Percentiles rank a stretch among this genome's conserved stretches.
Conservation (phyloP, 139 green algal genomes). For the Tetraselmis striata region DNA sequence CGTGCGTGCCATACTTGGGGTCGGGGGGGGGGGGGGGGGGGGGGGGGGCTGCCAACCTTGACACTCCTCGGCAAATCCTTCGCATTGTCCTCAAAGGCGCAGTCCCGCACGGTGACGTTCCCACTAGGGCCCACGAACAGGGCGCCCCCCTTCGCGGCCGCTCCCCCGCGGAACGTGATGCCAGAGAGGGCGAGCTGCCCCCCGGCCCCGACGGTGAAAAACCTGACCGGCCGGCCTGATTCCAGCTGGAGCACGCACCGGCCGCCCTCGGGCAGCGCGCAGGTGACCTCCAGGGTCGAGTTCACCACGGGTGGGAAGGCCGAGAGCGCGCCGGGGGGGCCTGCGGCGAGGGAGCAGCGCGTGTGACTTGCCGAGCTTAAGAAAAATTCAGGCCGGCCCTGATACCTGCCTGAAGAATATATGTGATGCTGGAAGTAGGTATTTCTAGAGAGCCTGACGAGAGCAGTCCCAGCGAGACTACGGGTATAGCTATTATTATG, state of each 20-base stretch:
- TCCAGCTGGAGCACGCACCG: not conserved
- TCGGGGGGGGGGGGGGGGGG: too few relatives aligned
- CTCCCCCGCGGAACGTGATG: not conserved
- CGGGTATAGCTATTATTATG: too few relatives aligned
- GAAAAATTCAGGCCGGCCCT: not conserved
- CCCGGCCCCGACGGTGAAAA: not conserved
- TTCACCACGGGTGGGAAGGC: not conserved
- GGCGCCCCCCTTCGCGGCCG: not conserved
- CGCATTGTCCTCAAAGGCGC: not conserved
- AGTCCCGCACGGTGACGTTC: not conserved
- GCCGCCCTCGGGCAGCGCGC: not conserved
- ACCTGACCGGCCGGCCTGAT: not conserved
- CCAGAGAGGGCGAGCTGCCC: not conserved
- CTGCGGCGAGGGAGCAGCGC: too few relatives aligned
- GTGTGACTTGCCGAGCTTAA: too few relatives aligned
- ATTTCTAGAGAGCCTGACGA: too few relatives aligned
- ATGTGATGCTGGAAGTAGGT: too few relatives aligned
- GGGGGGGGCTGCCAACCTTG: not conserved
- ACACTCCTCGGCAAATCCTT: not conserved
- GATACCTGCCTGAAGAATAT: too few relatives aligned
- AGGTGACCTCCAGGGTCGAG: not conserved
- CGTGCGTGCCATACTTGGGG: too few relatives aligned
- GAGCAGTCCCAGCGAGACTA: too few relatives aligned
- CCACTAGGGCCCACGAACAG: not conserved
- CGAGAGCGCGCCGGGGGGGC: not conserved